These are phyloP conservation scores for Capronia coronata DNA, from an alignment of 2,329 filamentous ascomycete species.

Conservation along the genomic window DNA sequence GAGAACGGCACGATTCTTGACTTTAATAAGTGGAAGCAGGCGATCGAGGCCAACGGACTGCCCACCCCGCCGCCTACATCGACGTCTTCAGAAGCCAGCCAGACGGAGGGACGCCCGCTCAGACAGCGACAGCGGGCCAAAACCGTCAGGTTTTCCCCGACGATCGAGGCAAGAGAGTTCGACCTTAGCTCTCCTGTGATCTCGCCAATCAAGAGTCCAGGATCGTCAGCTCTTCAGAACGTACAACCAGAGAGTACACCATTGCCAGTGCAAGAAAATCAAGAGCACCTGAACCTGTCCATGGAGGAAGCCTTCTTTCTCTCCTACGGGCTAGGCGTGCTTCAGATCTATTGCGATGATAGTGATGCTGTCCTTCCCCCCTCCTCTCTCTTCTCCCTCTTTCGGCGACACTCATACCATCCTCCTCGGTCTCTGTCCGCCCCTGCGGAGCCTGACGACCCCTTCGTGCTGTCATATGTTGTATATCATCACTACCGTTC, in stretches of 20 bases:
- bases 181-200: constrained; percentile 29
- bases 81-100: constrained; percentile 26
- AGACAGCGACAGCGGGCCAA: constrained; percentile 39
- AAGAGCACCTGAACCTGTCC: constrained; percentile 88
- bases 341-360: constrained; percentile 50
- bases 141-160: constrained; percentile 64
- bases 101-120: constrained; percentile 17
- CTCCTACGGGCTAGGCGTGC: constrained; percentile 67
- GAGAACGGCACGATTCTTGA: constrained; percentile 21
- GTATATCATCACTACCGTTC: constrained; percentile 96
- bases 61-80: constrained; percentile 29
- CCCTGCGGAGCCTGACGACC: constrained; percentile 64
- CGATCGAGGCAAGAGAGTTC: constrained; percentile 59
- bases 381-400: constrained; percentile 57
- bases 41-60: constrained; percentile 25
- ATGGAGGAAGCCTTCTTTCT: constrained; percentile 91
- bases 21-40: constrained; percentile 28
- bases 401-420: constrained; percentile 63
- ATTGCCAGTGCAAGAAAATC: constrained; percentile 36
- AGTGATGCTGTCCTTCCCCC: constrained; percentile 43
- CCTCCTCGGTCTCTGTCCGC: constrained; percentile 47
- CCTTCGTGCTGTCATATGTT: constrained; percentile 78
- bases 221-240: constrained; percentile 15
- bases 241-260: constrained; percentile 23
- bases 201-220: constrained; percentile 27